Evolutionary conservation across 257 asterid genomes (phyloP), one percentile per base, ranked within the genome.

Genomic region (Leptodermis oblonga): DNA sequence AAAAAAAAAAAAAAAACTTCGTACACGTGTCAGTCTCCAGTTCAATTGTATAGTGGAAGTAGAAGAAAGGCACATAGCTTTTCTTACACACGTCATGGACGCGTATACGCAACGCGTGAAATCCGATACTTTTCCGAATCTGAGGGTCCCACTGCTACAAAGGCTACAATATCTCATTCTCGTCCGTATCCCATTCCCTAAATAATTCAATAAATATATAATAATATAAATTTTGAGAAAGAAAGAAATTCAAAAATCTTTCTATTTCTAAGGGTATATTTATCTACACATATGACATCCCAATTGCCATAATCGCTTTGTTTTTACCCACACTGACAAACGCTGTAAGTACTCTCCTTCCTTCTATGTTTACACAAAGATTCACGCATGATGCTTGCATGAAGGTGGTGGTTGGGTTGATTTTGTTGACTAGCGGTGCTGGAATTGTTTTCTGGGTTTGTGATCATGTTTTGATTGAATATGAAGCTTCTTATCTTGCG

Each of bases 101-200:
- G 92, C 92, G 88, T 88, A 52, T 60, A 73, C 74, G 72, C 7
- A 84, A 84, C 86, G 92, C 89, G 83, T 82, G 73, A 83, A 78
- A 81, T 75, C 76, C 28, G 48, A 33, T n/a, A 15, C 30, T 52
- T 62, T 46, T 18, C 0, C 22, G 11, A 43, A 10, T 28, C 15
- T n/a, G 5, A n/a, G n/a, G n/a, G n/a, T n/a, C n/a, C n/a, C n/a
- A n/a, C n/a, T n/a, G n/a, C n/a, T n/a, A n/a, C n/a, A 42, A 8
- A 2, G 0, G 10, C 65, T 6, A n/a, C 8, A 25, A 18, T 4
- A 22, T 5, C 26, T 14, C 54, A 17, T 17, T 25, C 62, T n/a
- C 31, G 0, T 18, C 34, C 9, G 0, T 30, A 2, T 25, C 58
- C 22, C 54, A 25, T 48, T 23, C 46, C 39, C 66, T 31, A 20